phyloP scores from a whole-genome alignment of 176 grass and related monocot species.

The Avena sativa region DNA sequence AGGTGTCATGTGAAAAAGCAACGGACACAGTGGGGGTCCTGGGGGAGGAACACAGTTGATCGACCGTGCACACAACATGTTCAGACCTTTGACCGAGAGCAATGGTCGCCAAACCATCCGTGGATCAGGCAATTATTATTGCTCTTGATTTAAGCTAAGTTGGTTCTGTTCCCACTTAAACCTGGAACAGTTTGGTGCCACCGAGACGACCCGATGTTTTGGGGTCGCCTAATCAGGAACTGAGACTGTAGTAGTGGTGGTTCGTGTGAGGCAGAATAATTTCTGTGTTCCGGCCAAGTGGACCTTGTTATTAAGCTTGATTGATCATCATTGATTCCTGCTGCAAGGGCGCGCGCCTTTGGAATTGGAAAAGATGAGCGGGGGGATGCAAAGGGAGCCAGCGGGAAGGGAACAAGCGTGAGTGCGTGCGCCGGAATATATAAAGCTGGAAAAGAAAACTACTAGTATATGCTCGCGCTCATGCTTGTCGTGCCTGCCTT shows the following conservation, averaged over 20 bases:
- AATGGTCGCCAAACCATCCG: not conserved
- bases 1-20: conserved; percentile 1
- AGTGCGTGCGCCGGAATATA: conserved; percentile 41
- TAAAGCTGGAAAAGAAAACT: conserved; percentile 52
- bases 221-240: not conserved
- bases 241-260: not conserved
- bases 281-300: not conserved
- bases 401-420: conserved; percentile 13
- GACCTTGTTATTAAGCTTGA: not conserved
- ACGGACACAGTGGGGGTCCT: not conserved
- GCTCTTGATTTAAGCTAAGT: not conserved
- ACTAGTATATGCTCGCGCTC: not conserved
- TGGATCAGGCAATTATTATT: not conserved
- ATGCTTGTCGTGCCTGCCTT: not conserved
- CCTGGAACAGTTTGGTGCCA: not conserved
- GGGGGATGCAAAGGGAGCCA: not conserved
- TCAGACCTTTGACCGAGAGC: conserved; percentile 35
- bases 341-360: too few relatives aligned
- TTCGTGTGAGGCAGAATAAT: not conserved
- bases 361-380: too few relatives aligned
- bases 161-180: not conserved
- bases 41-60: not conserved
- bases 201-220: not conserved
- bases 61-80: conserved; percentile 1
- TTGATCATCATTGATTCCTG: too few relatives aligned